phyloP scores from a whole-genome alignment of 2,329 filamentous ascomycete genomes.

The Phaeoacremonium minimum region DNA sequence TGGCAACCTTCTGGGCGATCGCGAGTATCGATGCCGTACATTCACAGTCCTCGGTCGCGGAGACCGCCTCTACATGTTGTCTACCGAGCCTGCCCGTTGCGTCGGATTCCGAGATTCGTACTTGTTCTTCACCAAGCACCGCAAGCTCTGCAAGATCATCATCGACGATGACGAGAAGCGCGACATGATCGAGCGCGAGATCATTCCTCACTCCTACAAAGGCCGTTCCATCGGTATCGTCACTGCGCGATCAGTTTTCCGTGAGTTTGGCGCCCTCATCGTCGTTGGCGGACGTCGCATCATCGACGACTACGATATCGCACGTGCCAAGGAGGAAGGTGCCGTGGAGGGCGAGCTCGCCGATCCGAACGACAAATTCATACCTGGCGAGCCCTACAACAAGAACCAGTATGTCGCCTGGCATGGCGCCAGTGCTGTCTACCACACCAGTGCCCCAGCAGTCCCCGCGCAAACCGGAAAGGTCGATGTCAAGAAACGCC shows the following conservation, averaged over 20 bases:
- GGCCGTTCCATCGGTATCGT: constrained; percentile 95
- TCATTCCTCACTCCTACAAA: constrained; percentile 98
- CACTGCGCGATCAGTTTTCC: constrained; percentile 91
- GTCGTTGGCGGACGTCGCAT: constrained; percentile 86
- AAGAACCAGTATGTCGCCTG: constrained; percentile 98
- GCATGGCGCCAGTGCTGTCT: constrained; percentile 95
- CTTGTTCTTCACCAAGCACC: constrained; percentile 97
- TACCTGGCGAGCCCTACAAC: constrained; percentile 85
- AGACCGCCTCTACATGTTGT: constrained; percentile 92
- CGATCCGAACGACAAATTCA: constrained; percentile 79
- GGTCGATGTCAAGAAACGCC: constrained; percentile 74
- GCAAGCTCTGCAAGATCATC: constrained; percentile 95
- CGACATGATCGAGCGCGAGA: constrained; percentile 89
- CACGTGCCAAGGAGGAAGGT: constrained; percentile 70
- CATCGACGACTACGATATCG: constrained; percentile 83
- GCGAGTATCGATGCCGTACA: constrained; percentile 92
- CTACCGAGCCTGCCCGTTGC: constrained; percentile 92
- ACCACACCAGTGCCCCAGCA: constrained; percentile 76
- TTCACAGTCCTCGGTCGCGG: constrained; percentile 86
- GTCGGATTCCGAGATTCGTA: constrained; percentile 98
- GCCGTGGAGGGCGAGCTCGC: constrained; percentile 84
- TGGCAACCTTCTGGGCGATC: constrained; percentile 74
- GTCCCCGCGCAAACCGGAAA: constrained; percentile 75
- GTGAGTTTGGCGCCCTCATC: constrained; percentile 93
- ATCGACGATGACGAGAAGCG: constrained; percentile 96